A percentile compares a stretch with the other conserved stretches of the same genome.
phyloP scores from a whole-genome alignment of 805 yeast species.

The Suhomyces sp. region DNA sequence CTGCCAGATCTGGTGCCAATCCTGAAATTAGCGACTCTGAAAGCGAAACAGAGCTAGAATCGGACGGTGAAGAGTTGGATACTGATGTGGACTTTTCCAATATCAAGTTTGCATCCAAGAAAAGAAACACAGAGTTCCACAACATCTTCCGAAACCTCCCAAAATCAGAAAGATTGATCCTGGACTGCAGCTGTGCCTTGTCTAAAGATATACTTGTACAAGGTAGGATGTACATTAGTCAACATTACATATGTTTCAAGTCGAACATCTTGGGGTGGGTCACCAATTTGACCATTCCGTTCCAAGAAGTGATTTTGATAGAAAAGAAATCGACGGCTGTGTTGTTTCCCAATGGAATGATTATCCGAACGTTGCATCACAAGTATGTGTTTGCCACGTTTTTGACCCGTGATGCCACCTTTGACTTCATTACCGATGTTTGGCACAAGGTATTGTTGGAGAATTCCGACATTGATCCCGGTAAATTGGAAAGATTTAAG shows the following conservation, averaged over 20 bases:
- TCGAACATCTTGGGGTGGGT: constrained; percentile 90
- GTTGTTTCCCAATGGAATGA: constrained; percentile 85
- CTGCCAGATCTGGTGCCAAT: not conserved
- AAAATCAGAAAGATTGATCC: constrained; percentile 66
- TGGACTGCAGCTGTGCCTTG: constrained; percentile 88
- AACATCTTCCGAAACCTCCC: constrained; percentile 66
- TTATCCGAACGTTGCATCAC: constrained; percentile 59
- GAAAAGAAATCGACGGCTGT: constrained; percentile 88
- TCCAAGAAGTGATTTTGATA: constrained; percentile 64
- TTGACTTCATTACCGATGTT: constrained; percentile 61
- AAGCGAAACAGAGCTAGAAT: constrained; percentile 1
- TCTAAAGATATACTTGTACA: constrained; percentile 83
- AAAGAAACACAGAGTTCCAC: constrained; percentile 68
- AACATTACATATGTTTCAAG: constrained; percentile 76
- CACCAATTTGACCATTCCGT: constrained; percentile 69
- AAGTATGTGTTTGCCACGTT: constrained; percentile 85
- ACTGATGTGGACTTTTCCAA: constrained; percentile 8
- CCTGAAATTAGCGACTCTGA: constrained; percentile 3
- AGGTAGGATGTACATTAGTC: constrained; percentile 82
- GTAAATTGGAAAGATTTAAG: constrained; percentile 1
- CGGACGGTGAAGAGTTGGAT: constrained; percentile 7
- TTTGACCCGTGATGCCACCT: constrained; percentile 73
- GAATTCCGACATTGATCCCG: constrained; percentile 12
- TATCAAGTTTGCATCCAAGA: constrained; percentile 11
- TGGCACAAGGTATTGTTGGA: constrained; percentile 54